phyloP scores from a whole-genome alignment of 2,329 filamentous ascomycete genomes.

The Penicillium olsonii region DNA sequence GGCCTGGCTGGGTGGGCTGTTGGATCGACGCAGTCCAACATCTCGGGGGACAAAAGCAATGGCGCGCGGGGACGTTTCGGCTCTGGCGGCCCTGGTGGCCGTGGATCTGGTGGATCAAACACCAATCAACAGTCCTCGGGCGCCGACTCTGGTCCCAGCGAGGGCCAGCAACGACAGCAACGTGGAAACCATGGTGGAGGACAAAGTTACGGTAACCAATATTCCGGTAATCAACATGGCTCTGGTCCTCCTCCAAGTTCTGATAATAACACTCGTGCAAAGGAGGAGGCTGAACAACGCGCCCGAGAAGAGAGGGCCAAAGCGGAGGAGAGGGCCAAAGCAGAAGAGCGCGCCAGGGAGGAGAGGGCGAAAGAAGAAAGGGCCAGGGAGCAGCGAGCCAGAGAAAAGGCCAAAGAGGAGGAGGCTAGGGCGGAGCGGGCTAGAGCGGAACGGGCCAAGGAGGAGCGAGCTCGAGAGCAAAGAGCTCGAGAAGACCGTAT shows the following conservation, averaged over 20 bases:
- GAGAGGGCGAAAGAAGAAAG: conserved; percentile 32
- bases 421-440: conserved; percentile 35
- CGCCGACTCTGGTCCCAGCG: conserved; percentile 26
- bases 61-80: conserved; percentile 27
- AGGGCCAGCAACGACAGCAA: conserved; percentile 21
- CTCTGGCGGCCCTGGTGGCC: conserved; percentile 14
- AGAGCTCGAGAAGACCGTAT: conserved; percentile 29
- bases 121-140: conserved; percentile 24
- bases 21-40: conserved; percentile 62
- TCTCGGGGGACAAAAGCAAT: conserved; percentile 30
- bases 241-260: conserved; percentile 24
- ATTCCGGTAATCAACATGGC: conserved; percentile 38
- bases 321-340: conserved; percentile 22
- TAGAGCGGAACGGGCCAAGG: conserved; percentile 5
- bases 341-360: conserved; percentile 25
- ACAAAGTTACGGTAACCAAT: conserved; percentile 32
- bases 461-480: conserved; percentile 13
- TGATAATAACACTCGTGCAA: conserved; percentile 14
- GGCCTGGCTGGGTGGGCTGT: conserved; percentile 77
- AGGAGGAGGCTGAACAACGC: conserved; percentile 21
- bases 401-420: conserved; percentile 31
- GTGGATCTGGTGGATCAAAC: conserved; percentile 21
- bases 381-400: conserved; percentile 5
- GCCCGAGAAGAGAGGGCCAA: conserved; percentile 32
- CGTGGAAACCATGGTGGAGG: conserved; percentile 33